phyloP scores from a whole-genome alignment of 495 filamentous ascomycete genomes.

The Daldinia loculata region DNA sequence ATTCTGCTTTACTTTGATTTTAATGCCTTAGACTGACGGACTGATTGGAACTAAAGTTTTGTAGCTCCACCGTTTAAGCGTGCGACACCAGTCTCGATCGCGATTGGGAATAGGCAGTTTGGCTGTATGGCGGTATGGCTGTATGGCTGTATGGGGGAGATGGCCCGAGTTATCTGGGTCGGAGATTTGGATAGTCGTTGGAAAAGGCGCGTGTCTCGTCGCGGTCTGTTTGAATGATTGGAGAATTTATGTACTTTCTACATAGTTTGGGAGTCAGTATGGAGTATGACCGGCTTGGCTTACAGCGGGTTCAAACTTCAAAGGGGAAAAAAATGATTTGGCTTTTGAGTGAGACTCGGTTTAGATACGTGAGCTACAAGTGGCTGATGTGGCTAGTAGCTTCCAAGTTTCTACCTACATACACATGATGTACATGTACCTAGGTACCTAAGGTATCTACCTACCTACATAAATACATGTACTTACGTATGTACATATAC shows the following conservation, averaged over 20 bases:
- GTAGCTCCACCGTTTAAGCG: slow-evolving; percentile 34
- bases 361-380: background rate
- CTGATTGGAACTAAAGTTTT: slow-evolving; percentile 18
- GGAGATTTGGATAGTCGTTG: slow-evolving; percentile 41
- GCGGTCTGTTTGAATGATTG: slow-evolving; percentile 37
- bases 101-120: slow-evolving; percentile 33
- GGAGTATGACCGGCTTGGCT: slow-evolving; percentile 26
- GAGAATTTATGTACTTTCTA: slow-evolving; percentile 17
- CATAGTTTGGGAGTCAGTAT: background rate
- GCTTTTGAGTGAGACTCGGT: background rate
- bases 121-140: too few relatives aligned
- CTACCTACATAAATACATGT: too few relatives aligned
- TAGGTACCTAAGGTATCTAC: too few relatives aligned
- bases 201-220: slow-evolving; percentile 40
- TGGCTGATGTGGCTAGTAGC: slow-evolving; percentile 21
- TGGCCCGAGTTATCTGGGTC: slow-evolving; percentile 35
- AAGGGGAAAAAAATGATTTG: background rate
- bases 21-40: slow-evolving; percentile 29
- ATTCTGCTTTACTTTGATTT: background rate
- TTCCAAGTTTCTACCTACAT: too few relatives aligned
- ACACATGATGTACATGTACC: too few relatives aligned
- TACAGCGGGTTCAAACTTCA: slow-evolving; percentile 7
- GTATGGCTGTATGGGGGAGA: slow-evolving; percentile 14
- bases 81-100: slow-evolving; percentile 41
- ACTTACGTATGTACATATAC: too few relatives aligned